Evolutionary conservation across 805 yeast genomes (phyloP).

Genomic region (Danielozyma ontarioensis): DNA sequence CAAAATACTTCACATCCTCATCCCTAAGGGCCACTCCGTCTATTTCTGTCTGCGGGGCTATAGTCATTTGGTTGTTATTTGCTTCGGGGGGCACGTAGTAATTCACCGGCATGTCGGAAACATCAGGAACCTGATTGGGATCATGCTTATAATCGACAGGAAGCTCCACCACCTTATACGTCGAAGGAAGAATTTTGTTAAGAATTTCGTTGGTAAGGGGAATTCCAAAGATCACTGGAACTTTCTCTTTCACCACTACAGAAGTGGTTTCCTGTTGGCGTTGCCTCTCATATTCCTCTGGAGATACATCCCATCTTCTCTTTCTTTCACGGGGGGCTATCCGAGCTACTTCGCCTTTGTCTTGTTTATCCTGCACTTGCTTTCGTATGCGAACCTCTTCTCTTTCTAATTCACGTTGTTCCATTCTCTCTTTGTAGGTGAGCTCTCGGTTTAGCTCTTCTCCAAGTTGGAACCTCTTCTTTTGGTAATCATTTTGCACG

Average conservation of each 20-base stretch:
- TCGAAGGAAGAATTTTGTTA: slow-evolving; percentile 47
- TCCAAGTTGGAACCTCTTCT: slow-evolving; percentile 20
- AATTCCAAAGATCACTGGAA: slow-evolving; percentile 13
- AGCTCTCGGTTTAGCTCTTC: slow-evolving; percentile 4
- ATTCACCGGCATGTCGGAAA: slow-evolving; percentile 12
- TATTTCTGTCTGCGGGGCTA: slow-evolving; percentile 43
- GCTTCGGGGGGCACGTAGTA: slow-evolving; percentile 53
- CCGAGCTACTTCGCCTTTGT: slow-evolving; percentile 3
- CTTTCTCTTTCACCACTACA: not conserved
- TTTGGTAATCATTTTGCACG: slow-evolving; percentile 39
- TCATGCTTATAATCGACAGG: slow-evolving; percentile 42
- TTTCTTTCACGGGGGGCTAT: slow-evolving; percentile 16
- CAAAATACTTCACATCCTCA: slow-evolving; percentile 68
- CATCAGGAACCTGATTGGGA: slow-evolving; percentile 7
- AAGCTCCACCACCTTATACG: slow-evolving; percentile 39
- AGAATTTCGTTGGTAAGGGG: slow-evolving; percentile 42
- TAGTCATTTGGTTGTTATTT: slow-evolving; percentile 12
- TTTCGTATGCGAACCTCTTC: slow-evolving; percentile 25
- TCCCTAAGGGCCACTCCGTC: slow-evolving; percentile 67
- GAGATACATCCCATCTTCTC: slow-evolving; percentile 44
- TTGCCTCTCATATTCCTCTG: slow-evolving; percentile 22
- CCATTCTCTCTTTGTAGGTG: slow-evolving; percentile 40
- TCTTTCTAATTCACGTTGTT: slow-evolving; percentile 34
- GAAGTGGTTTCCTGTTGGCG: slow-evolving; percentile 2
- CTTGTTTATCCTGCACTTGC: slow-evolving; percentile 14